Percentiles rank a stretch among this genome's conserved stretches.
phyloP scores from a whole-genome alignment of 352 stramenopile species.

The Detonula confervacea region DNA sequence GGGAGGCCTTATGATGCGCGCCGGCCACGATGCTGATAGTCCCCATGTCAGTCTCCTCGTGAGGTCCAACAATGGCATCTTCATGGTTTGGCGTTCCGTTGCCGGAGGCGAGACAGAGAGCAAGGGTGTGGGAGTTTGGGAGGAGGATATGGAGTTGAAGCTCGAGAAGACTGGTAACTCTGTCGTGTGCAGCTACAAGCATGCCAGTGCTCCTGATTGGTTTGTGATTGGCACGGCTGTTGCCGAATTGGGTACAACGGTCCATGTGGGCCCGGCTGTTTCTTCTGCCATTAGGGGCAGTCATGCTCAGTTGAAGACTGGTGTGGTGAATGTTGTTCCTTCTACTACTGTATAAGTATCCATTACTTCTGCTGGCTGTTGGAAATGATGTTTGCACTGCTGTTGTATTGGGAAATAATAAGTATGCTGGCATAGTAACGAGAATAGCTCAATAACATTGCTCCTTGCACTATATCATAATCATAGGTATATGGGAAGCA shows the following conservation, averaged over 20 bases:
- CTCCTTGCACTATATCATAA: no score
- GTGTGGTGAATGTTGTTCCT: no score
- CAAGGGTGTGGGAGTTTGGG: slow-evolving; percentile 35
- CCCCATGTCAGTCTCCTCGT: slow-evolving; percentile 31
- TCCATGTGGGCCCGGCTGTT: slow-evolving; percentile 31
- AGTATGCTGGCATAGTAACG: no score
- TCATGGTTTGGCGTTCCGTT: slow-evolving; percentile 24
- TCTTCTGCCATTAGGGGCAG: slow-evolving; percentile 16
- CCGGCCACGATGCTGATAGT: slow-evolving; percentile 2
- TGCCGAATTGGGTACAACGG: slow-evolving; percentile 3
- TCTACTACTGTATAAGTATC: no score
- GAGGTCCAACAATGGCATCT: slow-evolving; percentile 13
- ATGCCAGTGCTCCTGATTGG: slow-evolving; percentile 23
- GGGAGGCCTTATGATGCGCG: slow-evolving; percentile 40
- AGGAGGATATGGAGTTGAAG: slow-evolving; percentile 23
- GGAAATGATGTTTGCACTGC: no score
- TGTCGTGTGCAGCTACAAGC: slow-evolving; percentile 27
- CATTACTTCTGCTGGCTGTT: no score
- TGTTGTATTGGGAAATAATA: no score
- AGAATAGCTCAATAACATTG: no score
- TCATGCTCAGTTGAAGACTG: slow-evolving; percentile 13
- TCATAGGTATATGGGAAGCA: no score
- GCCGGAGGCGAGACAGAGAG: slow-evolving; percentile 5
- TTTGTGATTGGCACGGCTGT: slow-evolving; percentile 23
- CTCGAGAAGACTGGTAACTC: slow-evolving; percentile 22